Evolutionary conservation across 2,329 filamentous ascomycete species (phyloP).

Genomic region (Sporothrix luriei): DNA sequence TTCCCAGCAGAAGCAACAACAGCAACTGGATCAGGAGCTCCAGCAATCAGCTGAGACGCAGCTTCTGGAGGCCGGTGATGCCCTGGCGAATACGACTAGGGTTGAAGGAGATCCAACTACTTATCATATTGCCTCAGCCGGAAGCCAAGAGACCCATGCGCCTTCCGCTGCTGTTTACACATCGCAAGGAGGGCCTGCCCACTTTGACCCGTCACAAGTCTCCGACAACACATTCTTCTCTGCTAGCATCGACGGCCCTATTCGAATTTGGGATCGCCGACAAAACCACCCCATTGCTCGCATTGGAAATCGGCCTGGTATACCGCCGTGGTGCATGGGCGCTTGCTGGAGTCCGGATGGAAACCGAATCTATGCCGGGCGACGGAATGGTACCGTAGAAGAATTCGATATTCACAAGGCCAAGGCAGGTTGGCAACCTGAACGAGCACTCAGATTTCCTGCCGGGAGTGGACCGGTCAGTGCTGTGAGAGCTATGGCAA

Average conservation of each 20-base stretch:
- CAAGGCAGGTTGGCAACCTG: slow-evolving; percentile 66
- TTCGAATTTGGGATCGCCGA: slow-evolving; percentile 92
- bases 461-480: slow-evolving; percentile 87
- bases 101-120: background rate
- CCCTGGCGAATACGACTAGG: background rate
- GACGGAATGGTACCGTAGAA: slow-evolving; percentile 89
- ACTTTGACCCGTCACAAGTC: slow-evolving; percentile 59
- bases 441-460: slow-evolving; percentile 83
- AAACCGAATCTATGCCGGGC: slow-evolving; percentile 90
- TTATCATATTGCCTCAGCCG: background rate
- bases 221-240: slow-evolving; percentile 84
- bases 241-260: slow-evolving; percentile 80
- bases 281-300: slow-evolving; percentile 75
- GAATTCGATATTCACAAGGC: slow-evolving; percentile 87
- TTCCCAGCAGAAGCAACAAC: slow-evolving; percentile 28
- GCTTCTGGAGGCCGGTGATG: slow-evolving; percentile 13
- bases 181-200: slow-evolving; percentile 45
- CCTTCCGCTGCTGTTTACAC: slow-evolving; percentile 41
- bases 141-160: background rate
- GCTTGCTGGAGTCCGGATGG: slow-evolving; percentile 96
- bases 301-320: slow-evolving; percentile 71
- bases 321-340: slow-evolving; percentile 96
- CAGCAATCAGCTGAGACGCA: slow-evolving; percentile 28
- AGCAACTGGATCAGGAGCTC: slow-evolving; percentile 28
- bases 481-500: slow-evolving; percentile 85